These are phyloP conservation scores for Aspergillus sp. DNA, from an alignment of 2,329 filamentous ascomycete species.

Conservation along the genomic window DNA sequence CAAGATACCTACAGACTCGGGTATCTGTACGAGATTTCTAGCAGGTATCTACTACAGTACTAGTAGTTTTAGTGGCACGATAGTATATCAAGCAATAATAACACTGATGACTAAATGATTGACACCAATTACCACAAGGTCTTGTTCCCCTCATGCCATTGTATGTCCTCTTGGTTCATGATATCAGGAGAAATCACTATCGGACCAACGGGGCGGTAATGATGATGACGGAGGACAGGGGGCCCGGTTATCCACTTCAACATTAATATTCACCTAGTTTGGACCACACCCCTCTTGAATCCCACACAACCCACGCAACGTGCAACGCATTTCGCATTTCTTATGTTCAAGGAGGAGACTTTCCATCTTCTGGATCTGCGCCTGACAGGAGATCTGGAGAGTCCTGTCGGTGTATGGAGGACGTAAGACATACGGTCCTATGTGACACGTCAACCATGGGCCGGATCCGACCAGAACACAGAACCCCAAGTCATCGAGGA, in stretches of 20 bases:
- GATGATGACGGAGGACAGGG: constrained; percentile 6
- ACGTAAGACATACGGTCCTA: constrained; percentile 6
- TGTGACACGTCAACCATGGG: constrained; percentile 18
- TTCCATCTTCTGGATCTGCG: background rate
- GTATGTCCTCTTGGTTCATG: background rate
- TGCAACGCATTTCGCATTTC: background rate
- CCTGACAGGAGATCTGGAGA: background rate
- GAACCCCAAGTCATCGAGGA: background rate
- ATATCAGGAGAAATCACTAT: background rate
- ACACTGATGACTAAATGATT: no score
- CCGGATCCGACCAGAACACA: constrained; percentile 10
- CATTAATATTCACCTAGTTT: constrained; percentile 4
- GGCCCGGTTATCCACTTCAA: constrained; percentile 6
- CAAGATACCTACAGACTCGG: no score
- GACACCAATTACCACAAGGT: no score
- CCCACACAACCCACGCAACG: background rate
- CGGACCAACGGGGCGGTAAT: background rate
- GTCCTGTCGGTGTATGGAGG: background rate
- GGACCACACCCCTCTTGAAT: constrained; percentile 3
- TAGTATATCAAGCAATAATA: no score
- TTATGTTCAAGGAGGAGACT: background rate
- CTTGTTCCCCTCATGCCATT: no score
- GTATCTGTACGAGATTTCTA: background rate
- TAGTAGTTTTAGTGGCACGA: background rate
- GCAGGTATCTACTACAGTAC: no score